Evolutionary conservation across 306 rosid genomes (phyloP), one percentile per base, ranked within the genome.

Genomic region (Rubus idaeus): DNA sequence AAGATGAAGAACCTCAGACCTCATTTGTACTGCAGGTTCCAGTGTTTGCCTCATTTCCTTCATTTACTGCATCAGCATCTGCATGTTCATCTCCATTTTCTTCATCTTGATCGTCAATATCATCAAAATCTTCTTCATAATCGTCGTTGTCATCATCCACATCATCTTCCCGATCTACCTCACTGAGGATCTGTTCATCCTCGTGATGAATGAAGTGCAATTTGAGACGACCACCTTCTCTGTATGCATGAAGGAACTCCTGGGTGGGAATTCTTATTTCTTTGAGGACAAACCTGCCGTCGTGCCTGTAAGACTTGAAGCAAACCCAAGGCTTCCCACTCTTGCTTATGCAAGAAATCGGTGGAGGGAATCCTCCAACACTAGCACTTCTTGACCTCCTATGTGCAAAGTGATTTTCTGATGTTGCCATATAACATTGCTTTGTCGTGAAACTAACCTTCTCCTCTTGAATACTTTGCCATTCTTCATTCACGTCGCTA

Each of bases 191-290:
- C 46, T 64, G 69, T 55, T 85, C 86, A 2, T 86, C 79, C 5
- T 88, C 77, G 47, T 87, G 88, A 12, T 83, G 88, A 87, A 91
- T 81, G 73, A 90, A 86, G 64, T 88, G 87, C 21, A 93, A 84
- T 81, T 78, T 91, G 56, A 93, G 71, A 57, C 97, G 91, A 17
- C 98, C 98, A 45, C 91, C 88, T 80, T 93, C 96, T 69, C 98
- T 87, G 76, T 78, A 82, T 49, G 98, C 97, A 82, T 83, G 98
- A 35, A 93, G 61, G 50, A 93, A 79, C 80, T 93, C 97, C 61
- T 79, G 91, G 8, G 76, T 82, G 0, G 88, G 97, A 64, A 79
- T 77, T 80, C 91, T 89, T 60, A 94, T 75, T 78, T 88, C 88
- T 58, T 78, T 88, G 70, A 93, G 89, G 37, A 93, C 86, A 82